These are phyloP conservation scores for Colletotrichum cordylinicola DNA, from an alignment of 2,329 filamentous ascomycete genomes.

Conservation along the genomic window DNA sequence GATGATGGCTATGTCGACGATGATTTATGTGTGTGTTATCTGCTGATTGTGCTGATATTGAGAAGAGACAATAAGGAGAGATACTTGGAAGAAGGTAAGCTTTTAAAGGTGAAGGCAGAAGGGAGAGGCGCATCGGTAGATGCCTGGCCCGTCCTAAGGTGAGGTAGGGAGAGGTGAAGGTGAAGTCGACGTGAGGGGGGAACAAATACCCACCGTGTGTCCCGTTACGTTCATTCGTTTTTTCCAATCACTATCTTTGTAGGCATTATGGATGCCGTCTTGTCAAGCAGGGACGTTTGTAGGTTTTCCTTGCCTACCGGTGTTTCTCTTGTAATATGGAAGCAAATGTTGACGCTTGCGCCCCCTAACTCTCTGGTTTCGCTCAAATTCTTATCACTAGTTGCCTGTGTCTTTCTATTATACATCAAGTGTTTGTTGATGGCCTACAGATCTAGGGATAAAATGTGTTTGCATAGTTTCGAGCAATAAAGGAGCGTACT, in stretches of 20 bases:
- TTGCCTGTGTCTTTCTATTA: background rate
- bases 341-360: background rate
- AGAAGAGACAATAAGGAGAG: background rate
- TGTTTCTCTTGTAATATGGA: background rate
- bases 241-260: background rate
- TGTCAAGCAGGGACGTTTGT: background rate
- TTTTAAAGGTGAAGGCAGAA: background rate
- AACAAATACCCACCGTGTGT: background rate
- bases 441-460: no score
- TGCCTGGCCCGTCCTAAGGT: background rate
- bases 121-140: no score
- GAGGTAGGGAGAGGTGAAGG: background rate
- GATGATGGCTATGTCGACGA: background rate
- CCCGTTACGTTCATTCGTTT: background rate
- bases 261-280: background rate
- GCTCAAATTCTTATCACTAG: background rate
- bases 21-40: background rate
- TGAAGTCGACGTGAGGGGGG: background rate
- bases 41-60: background rate
- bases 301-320: background rate
- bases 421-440: no score
- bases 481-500: background rate
- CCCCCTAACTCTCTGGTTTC: background rate
- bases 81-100: background rate
- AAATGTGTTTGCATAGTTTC: background rate